phyloP scores from a whole-genome alignment of 257 asterid species.

The Ilex aquifolium region DNA sequence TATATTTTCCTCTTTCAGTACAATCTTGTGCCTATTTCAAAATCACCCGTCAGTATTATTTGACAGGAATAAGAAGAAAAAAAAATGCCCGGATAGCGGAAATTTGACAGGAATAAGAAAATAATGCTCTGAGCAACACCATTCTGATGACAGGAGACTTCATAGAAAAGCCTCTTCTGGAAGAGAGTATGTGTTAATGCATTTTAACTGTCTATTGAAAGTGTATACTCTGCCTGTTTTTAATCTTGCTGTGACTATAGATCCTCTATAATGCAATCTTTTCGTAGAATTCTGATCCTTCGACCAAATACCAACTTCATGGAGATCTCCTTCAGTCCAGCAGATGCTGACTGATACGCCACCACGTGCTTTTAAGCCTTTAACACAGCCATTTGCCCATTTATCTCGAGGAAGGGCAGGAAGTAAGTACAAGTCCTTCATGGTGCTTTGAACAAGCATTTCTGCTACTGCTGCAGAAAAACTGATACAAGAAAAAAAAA shows the following conservation, averaged over 20 bases:
- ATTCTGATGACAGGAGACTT: not conserved
- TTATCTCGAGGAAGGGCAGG: slow-evolving; percentile 72
- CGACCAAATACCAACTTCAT: slow-evolving; percentile 58
- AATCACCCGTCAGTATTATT: no score
- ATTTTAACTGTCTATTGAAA: slow-evolving; percentile 45
- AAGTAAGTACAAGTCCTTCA: slow-evolving; percentile 55
- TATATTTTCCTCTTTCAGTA: no score
- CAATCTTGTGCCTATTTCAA: no score
- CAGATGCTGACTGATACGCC: slow-evolving; percentile 51
- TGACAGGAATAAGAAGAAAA: no score
- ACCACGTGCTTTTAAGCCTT: slow-evolving; percentile 65
- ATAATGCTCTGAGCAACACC: no score
- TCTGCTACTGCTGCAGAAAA: slow-evolving; percentile 74
- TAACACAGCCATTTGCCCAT: slow-evolving; percentile 57
- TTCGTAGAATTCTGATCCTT: slow-evolving; percentile 21
- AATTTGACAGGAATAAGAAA: no score
- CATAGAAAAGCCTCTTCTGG: not conserved
- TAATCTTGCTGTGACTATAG: slow-evolving; percentile 25
- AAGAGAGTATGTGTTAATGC: slow-evolving; percentile 27
- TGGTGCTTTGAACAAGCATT: slow-evolving; percentile 76
- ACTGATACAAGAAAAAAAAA: slow-evolving; percentile 22
- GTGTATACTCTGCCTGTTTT: slow-evolving; percentile 49
- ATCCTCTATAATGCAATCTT: slow-evolving; percentile 49
- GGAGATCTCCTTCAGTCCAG: slow-evolving; percentile 66
- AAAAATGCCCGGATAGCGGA: no score